Percentiles rank a stretch among this genome's conserved stretches.
Conservation (phyloP, 176 grass and related monocot genomes). For the Phragmites australis region DNA sequence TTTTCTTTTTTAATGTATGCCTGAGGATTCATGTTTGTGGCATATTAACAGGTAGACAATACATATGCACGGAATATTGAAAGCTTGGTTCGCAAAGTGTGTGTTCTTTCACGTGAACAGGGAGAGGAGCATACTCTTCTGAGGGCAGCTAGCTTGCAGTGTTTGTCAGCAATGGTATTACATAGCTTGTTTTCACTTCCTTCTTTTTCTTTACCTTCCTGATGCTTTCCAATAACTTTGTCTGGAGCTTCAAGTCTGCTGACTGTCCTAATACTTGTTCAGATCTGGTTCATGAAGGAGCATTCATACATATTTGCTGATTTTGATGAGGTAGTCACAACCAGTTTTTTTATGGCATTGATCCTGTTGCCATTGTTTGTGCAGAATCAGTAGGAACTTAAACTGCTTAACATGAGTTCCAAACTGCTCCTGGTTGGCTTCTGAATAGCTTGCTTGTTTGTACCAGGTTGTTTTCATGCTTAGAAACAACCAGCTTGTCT, state of each 20-base stretch:
- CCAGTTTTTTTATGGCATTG: slow-evolving; percentile 19
- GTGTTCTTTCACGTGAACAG: slow-evolving; percentile 54
- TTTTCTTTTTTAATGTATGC: slow-evolving; percentile 14
- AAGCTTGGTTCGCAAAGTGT: slow-evolving; percentile 79
- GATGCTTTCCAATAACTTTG: not conserved
- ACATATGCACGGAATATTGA: slow-evolving; percentile 89
- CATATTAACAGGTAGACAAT: slow-evolving; percentile 68
- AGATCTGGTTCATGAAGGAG: slow-evolving; percentile 94
- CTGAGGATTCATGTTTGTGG: not conserved
- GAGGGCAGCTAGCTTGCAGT: slow-evolving; percentile 78
- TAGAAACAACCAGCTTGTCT: not conserved
- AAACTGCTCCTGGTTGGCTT: not conserved
- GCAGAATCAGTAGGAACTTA: not conserved
- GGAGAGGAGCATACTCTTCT: slow-evolving; percentile 63
- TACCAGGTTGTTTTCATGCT: not conserved
- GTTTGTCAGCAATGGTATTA: slow-evolving; percentile 79
- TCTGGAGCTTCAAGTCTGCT: slow-evolving; percentile 9
- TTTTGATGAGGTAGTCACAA: slow-evolving; percentile 74
- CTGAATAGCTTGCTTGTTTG: not conserved
- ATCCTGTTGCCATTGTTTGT: not conserved
- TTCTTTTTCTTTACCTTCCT: slow-evolving; percentile 5
- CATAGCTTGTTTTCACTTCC: slow-evolving; percentile 15
- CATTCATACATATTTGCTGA: slow-evolving; percentile 80
- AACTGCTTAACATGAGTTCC: not conserved
- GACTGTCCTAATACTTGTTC: slow-evolving; percentile 26